phyloP scores from a whole-genome alignment of 1,284 basidiomycete genomes.

The Fomitopsis betulina region DNA sequence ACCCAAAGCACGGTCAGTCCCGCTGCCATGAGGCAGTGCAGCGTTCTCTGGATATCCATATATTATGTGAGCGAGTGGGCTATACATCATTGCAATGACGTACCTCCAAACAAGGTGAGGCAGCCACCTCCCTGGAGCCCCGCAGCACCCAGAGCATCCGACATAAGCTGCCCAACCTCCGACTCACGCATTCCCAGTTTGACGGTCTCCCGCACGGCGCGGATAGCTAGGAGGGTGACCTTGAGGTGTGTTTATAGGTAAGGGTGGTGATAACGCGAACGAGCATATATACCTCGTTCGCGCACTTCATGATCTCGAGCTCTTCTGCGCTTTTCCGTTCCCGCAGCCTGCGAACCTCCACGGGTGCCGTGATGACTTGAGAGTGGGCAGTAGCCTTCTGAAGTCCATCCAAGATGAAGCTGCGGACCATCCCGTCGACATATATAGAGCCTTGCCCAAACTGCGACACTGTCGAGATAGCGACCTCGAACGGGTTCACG shows the following conservation, averaged over 20 bases:
- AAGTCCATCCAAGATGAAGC: conserved; percentile 60
- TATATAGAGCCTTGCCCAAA: conserved; percentile 39
- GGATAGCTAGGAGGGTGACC: conserved; percentile 74
- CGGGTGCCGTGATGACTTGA: conserved; percentile 43
- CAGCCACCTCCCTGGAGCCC: conserved; percentile 58
- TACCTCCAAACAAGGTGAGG: conserved; percentile 77
- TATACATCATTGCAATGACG: conserved; percentile 15
- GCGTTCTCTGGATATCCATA: conserved; percentile 59
- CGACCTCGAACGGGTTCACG: conserved; percentile 59
- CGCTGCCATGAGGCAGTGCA: conserved; percentile 79
- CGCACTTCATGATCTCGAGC: conserved; percentile 70
- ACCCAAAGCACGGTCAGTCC: conserved; percentile 58
- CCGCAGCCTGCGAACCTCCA: conserved; percentile 54
- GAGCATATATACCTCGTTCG: conserved; percentile 58
- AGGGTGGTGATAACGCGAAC: not conserved
- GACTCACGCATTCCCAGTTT: conserved; percentile 76
- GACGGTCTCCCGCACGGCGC: conserved; percentile 58
- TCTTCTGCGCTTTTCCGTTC: conserved; percentile 75
- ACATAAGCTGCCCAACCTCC: conserved; percentile 52
- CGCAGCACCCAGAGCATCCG: conserved; percentile 47
- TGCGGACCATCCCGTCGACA: conserved; percentile 57
- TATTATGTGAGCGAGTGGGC: not conserved
- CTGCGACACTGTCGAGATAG: conserved; percentile 39
- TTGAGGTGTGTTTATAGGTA: conserved; percentile 21
- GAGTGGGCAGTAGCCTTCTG: conserved; percentile 40